phyloP scores from a whole-genome alignment of 1,284 basidiomycete genomes.

The Polyporus tsugae region DNA sequence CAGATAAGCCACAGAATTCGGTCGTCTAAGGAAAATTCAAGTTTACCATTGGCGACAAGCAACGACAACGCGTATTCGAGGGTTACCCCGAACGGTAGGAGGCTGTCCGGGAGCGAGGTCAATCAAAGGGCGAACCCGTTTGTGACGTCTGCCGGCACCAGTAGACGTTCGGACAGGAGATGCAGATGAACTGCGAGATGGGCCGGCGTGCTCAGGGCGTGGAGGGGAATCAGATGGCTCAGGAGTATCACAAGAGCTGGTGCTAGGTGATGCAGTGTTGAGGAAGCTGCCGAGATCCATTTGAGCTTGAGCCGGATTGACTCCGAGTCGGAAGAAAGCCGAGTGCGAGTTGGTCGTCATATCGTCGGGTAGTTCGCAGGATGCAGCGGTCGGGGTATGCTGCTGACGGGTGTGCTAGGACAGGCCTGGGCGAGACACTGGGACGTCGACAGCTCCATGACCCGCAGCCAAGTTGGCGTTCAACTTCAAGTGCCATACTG shows the following conservation, averaged over 20 bases:
- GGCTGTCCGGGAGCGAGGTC: conserved; percentile 41
- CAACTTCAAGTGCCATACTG: too few relatives aligned
- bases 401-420: too few relatives aligned
- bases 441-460: too few relatives aligned
- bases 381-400: not conserved
- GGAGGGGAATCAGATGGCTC: not conserved
- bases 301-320: not conserved
- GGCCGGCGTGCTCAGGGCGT: conserved; percentile 4
- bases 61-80: conserved; percentile 31
- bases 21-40: conserved; percentile 28
- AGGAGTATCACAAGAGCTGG: conserved; percentile 2
- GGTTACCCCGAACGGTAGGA: conserved; percentile 29
- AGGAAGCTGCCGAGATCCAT: conserved; percentile 1
- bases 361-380: too few relatives aligned
- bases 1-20: not conserved
- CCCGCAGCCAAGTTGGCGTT: too few relatives aligned
- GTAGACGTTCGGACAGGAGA: conserved; percentile 14
- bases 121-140: conserved; percentile 54
- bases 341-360: not conserved
- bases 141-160: conserved; percentile 16
- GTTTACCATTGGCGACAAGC: conserved; percentile 31
- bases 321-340: not conserved
- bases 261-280: not conserved
- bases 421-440: too few relatives aligned
- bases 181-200: conserved; percentile 5